Conservation (phyloP, 176 grass and related monocot genomes). For the Luzula sylvatica region DNA sequence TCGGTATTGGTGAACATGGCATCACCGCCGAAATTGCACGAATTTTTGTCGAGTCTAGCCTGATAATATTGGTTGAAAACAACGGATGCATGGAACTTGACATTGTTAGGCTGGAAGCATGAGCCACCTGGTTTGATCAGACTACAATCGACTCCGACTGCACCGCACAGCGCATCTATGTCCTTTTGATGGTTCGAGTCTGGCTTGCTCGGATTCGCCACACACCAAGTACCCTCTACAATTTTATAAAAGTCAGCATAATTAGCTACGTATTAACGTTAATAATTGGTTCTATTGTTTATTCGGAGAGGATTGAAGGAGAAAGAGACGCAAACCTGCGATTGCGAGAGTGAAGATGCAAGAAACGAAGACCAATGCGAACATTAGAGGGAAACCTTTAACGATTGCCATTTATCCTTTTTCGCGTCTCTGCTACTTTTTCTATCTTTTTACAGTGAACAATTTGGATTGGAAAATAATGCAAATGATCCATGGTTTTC, state of each 20-base stretch:
- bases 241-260: not conserved
- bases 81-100: slow-evolving; percentile 66
- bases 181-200: slow-evolving; percentile 58
- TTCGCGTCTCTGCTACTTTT: not conserved
- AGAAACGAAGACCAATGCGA: not conserved
- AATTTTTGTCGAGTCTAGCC: slow-evolving; percentile 43
- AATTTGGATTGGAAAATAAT: not conserved
- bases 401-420: slow-evolving; percentile 1
- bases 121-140: slow-evolving; percentile 48
- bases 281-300: not conserved
- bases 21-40: slow-evolving; percentile 83
- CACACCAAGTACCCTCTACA: slow-evolving; percentile 44
- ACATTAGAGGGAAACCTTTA: not conserved
- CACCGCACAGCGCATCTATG: slow-evolving; percentile 71
- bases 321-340: not conserved
- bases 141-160: slow-evolving; percentile 58
- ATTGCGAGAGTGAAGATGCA: not conserved
- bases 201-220: slow-evolving; percentile 46
- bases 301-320: not conserved
- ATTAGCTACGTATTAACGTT: not conserved
- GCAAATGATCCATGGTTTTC: not conserved
- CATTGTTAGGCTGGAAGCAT: slow-evolving; percentile 66
- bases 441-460: not conserved
- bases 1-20: slow-evolving; percentile 40
- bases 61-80: slow-evolving; percentile 96